Evolutionary conservation across 805 yeast genomes (phyloP).

Genomic region (Lachancea quebecensis): DNA sequence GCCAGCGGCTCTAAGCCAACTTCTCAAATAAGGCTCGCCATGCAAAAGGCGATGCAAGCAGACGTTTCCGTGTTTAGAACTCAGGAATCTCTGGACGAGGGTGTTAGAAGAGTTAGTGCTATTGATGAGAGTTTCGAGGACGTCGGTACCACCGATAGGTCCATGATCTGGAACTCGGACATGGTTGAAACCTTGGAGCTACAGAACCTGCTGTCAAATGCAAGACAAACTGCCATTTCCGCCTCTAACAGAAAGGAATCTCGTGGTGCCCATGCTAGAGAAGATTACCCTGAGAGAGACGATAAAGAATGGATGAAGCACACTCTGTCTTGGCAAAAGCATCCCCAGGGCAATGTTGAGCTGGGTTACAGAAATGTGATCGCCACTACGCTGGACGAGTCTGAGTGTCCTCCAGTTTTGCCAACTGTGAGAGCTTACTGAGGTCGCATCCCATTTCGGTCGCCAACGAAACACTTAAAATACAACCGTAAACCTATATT

Average conservation of each 20-base stretch:
- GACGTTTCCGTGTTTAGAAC: conserved; percentile 97
- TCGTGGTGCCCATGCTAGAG: conserved; percentile 99
- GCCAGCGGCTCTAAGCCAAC: conserved; percentile 79
- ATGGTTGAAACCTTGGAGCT: conserved; percentile 92
- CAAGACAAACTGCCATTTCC: conserved; percentile 87
- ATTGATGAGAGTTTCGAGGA: conserved; percentile 70
- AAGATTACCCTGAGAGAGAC: conserved; percentile 93
- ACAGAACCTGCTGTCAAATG: conserved; percentile 95
- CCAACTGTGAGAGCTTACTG: conserved; percentile 95
- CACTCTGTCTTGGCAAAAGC: conserved; percentile 83
- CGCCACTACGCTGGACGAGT: conserved; percentile 76
- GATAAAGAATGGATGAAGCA: conserved; percentile 98
- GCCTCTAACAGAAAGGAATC: conserved; percentile 96
- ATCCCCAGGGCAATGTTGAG: conserved; percentile 60
- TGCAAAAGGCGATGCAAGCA: conserved; percentile 95
- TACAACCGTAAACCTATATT: neutral
- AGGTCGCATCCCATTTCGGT: neutral
- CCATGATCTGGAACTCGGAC: conserved; percentile 98
- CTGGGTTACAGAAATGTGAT: conserved; percentile 85
- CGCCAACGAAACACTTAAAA: neutral
- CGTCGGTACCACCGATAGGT: conserved; percentile 86
- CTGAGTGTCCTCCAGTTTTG: conserved; percentile 92
- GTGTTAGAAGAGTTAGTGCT: conserved; percentile 70
- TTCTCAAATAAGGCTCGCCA: conserved; percentile 79
- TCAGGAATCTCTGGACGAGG: conserved; percentile 84